Conservation (phyloP, 352 stramenopile species). For the Phytophthora kernoviae region DNA sequence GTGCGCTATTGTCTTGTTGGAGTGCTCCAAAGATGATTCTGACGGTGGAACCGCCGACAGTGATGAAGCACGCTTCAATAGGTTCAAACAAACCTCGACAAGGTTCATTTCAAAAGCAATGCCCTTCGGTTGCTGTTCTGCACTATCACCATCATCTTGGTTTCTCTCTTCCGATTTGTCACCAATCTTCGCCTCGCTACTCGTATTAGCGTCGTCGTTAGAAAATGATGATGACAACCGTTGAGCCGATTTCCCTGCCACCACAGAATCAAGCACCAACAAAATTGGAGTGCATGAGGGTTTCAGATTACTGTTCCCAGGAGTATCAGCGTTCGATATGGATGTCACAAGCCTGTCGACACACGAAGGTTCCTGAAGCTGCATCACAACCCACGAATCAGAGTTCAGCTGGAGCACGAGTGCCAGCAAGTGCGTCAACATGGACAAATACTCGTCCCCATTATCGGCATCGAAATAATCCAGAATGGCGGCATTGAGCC, state of each 20-base stretch:
- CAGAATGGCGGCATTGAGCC: conserved; percentile 56
- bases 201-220: conserved; percentile 13
- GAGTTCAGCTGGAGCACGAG: conserved; percentile 70
- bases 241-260: conserved; percentile 30
- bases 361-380: conserved; percentile 49
- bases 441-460: conserved; percentile 48
- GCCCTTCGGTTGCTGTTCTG: conserved; percentile 5
- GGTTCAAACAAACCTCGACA: conserved; percentile 42
- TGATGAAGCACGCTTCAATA: conserved; percentile 30
- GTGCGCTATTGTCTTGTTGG: conserved; percentile 48
- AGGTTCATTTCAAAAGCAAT: conserved; percentile 41
- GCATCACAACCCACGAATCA: conserved; percentile 39
- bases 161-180: conserved; percentile 19
- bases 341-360: conserved; percentile 54
- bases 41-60: not conserved
- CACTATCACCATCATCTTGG: not conserved
- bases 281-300: conserved; percentile 62
- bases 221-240: conserved; percentile 8
- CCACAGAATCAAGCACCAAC: conserved; percentile 69
- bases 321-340: conserved; percentile 22
- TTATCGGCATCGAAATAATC: conserved; percentile 39
- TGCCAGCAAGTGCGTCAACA: conserved; percentile 70
- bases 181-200: conserved; percentile 14
- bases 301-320: conserved; percentile 17
- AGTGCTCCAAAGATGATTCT: not conserved